Percentiles rank a stretch among this genome's conserved stretches.
These are phyloP conservation scores for Candolleomyces efflorescens DNA, from an alignment of 768 basidiomycete genomes.

Conservation along the genomic window DNA sequence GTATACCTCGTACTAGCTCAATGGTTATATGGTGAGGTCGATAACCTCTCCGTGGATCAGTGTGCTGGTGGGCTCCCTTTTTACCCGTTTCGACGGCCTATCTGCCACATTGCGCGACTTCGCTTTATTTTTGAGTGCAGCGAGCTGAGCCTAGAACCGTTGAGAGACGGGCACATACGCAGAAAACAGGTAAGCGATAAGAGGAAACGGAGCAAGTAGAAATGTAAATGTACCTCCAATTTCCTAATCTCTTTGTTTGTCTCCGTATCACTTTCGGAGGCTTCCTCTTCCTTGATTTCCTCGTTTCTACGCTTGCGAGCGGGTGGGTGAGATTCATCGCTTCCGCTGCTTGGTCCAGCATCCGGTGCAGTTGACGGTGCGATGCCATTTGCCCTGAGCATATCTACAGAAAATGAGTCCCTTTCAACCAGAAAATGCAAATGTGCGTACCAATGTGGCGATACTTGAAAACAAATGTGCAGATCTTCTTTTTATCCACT, in stretches of 20 bases:
- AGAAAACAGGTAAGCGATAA: not conserved
- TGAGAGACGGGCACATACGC: too few species aligned
- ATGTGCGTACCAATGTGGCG: not conserved
- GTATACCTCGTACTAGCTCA: too few species aligned
- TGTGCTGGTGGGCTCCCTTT: not conserved
- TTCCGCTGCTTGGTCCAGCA: too few species aligned
- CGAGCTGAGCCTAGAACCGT: not conserved
- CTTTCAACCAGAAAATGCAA: not conserved
- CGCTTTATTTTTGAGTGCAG: not conserved
- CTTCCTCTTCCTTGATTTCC: not conserved
- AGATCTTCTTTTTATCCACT: not conserved
- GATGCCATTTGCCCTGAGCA: not conserved
- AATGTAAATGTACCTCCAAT: not conserved
- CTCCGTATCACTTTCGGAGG: not conserved
- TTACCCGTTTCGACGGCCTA: not conserved
- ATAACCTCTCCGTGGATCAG: not conserved
- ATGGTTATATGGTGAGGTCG: not conserved
- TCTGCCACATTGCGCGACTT: not conserved
- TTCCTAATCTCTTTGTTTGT: not conserved
- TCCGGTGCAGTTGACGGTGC: not conserved
- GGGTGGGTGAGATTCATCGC: too few species aligned
- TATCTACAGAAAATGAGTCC: not conserved
- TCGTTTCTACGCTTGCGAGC: not conserved
- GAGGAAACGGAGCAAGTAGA: not conserved
- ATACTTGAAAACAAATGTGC: not conserved